Evolutionary conservation across 2,329 filamentous ascomycete species (phyloP).

Genomic region (Aspergillus viridinutans): DNA sequence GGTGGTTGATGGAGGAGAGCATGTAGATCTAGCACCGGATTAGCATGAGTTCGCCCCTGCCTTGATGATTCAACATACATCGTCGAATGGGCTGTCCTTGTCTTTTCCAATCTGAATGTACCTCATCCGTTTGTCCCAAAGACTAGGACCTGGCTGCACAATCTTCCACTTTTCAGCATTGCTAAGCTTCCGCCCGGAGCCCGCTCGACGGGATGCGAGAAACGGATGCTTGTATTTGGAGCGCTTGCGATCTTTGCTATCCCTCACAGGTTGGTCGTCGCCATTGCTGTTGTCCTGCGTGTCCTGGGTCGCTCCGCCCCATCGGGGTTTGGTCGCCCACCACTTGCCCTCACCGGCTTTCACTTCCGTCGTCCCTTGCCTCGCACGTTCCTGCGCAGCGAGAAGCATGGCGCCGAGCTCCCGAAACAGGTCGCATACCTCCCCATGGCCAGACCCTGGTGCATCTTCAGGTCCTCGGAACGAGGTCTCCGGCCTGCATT

Average conservation of each 20-base stretch:
- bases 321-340: constrained; percentile 56
- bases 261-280: constrained; percentile 22
- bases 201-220: constrained; percentile 28
- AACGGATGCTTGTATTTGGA: constrained; percentile 33
- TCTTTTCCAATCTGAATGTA: constrained; percentile 57
- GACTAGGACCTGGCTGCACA: constrained; percentile 46
- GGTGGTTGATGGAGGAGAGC: constrained; percentile 60
- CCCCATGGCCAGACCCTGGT: constrained; percentile 29
- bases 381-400: constrained; percentile 57
- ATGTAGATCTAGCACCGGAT: constrained; percentile 51
- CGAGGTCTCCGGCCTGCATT: constrained; percentile 52
- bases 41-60: background rate
- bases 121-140: constrained; percentile 55
- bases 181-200: constrained; percentile 40
- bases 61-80: constrained; percentile 42
- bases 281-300: constrained; percentile 31
- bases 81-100: constrained; percentile 45
- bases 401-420: constrained; percentile 56
- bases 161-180: constrained; percentile 51
- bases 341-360: constrained; percentile 55
- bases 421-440: constrained; percentile 52
- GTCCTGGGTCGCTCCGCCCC: constrained; percentile 48
- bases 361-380: constrained; percentile 49
- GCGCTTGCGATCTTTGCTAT: constrained; percentile 36
- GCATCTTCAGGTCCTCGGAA: constrained; percentile 42